Base-by-base conservation (phyloP, 352 stramenopile genomes). In the Halophytophthora polymorphica region DNA sequence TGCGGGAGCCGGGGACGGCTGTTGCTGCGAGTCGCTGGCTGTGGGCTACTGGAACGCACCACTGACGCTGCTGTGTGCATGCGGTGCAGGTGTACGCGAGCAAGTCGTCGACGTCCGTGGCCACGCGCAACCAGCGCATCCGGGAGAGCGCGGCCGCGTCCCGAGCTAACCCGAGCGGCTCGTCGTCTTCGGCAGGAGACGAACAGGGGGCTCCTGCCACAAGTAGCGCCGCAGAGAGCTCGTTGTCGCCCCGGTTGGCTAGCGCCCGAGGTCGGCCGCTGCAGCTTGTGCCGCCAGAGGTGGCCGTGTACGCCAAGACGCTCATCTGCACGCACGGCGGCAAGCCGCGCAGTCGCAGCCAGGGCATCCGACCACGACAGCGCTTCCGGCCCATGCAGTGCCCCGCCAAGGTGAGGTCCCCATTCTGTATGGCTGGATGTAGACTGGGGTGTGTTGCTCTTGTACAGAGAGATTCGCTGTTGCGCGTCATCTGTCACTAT, bases 231-330 rank as follows among this genome's bases (percentile, higher is more conserved):
- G 29, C 29, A 12, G 29, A 12, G 6, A 6, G 29, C 6, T 34
- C 29, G 29, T 12, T 34, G 36, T 41, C 36, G 36, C 6, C 25
- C 1, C n/a, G 39, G 0, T 21, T 12, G 4, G 7, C 42, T 19
- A 18, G 15, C 2, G 3, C 31, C 14, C 18, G 25, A 7, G 15
- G 14, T n/a, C 48, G 49, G 18, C 11, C 8, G 15, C 46, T 44
- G 11, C 45, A 28, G 5, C 28, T 54, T 5, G 41, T 50, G 1
- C 56, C 56, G 4, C n/a, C 42, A 4, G 50, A 50, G 14, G 37
- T 57, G 23, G 39, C 45, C 14, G 41, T 50, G 12, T 64, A 64
- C 39, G 45, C 56, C 37, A 64, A 60, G 56, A 64, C 56, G 37
- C 45, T 64, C 18, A 34, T 50, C 14, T 64, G 56, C 39, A 64